Percentiles rank a stretch among this genome's conserved stretches.
Evolutionary conservation across 1,139 yeast genomes (phyloP).

Genomic region (Nakaseomyces kungkrabaensis): DNA sequence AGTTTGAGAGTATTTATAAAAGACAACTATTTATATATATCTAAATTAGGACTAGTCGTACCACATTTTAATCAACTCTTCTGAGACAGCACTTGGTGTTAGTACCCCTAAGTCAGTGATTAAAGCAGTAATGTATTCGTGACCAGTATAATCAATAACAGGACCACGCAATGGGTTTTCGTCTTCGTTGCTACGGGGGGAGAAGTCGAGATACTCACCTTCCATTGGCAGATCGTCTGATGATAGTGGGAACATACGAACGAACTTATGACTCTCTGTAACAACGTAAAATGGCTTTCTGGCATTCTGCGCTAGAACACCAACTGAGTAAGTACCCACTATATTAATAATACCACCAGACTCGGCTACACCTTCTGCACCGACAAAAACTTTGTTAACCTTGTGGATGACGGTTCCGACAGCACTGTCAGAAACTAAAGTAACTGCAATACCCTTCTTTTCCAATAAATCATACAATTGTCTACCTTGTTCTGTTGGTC

Average conservation of each 20-base stretch:
- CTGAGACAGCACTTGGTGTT: slow-evolving; percentile 96
- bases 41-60: slow-evolving; percentile 45
- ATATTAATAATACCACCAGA: slow-evolving; percentile 96
- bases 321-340: slow-evolving; percentile 91
- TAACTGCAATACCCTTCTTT: slow-evolving; percentile 79
- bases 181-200: slow-evolving; percentile 29
- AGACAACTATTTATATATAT: neutral
- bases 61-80: slow-evolving; percentile 97
- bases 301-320: slow-evolving; percentile 82
- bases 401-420: slow-evolving; percentile 89
- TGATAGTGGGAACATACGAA: slow-evolving; percentile 86
- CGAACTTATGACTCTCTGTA: slow-evolving; percentile 92
- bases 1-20: too few relatives aligned
- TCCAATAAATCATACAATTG: slow-evolving; percentile 63
- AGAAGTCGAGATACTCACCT: slow-evolving; percentile 34
- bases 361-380: slow-evolving; percentile 99
- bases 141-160: slow-evolving; percentile 85
- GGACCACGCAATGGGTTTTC: slow-evolving; percentile 37
- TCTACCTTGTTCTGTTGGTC: slow-evolving; percentile 76
- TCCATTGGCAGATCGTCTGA: slow-evolving; percentile 83
- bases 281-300: slow-evolving; percentile 92
- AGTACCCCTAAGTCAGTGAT: slow-evolving; percentile 94
- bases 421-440: slow-evolving; percentile 83
- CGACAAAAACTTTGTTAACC: slow-evolving; percentile 87
- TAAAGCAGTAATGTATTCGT: slow-evolving; percentile 87